Evolutionary conservation across 306 rosid genomes (phyloP).

Genomic region (Quercus gilva): DNA sequence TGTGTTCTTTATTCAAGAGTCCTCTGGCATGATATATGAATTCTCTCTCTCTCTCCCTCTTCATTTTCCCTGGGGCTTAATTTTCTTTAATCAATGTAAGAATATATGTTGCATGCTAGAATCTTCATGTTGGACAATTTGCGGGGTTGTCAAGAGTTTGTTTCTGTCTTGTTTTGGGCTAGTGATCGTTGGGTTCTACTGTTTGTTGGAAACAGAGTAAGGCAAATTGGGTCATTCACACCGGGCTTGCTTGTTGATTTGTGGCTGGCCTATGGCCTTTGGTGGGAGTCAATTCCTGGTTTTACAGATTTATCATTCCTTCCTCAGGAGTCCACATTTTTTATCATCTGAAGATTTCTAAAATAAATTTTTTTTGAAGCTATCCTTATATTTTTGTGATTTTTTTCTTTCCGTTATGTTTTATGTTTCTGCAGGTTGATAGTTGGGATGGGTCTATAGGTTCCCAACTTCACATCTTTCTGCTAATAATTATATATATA

Average conservation of each 20-base stretch:
- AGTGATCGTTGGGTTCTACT: background rate
- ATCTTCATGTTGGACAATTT: background rate
- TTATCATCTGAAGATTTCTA: background rate
- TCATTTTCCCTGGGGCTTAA: background rate
- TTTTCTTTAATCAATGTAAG: background rate
- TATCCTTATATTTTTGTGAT: background rate
- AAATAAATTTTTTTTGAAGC: background rate
- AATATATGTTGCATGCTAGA: background rate
- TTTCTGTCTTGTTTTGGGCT: background rate
- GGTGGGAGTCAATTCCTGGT: background rate
- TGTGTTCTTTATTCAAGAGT: background rate
- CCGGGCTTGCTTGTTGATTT: background rate
- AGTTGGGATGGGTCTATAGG: background rate
- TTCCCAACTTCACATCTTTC: background rate
- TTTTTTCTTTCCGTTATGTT: background rate
- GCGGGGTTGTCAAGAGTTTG: background rate
- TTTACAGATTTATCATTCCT: background rate
- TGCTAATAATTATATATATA: background rate
- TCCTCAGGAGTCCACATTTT: background rate
- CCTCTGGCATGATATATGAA: background rate
- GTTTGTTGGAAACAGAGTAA: background rate
- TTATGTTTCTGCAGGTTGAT: background rate
- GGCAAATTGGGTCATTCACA: background rate
- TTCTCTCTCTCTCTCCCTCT: background rate
- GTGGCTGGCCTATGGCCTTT: background rate